A percentile compares a stretch with the other conserved stretches of the same genome.
Conservation (phyloP, 805 yeast genomes). For the Kuraishia cidri region DNA sequence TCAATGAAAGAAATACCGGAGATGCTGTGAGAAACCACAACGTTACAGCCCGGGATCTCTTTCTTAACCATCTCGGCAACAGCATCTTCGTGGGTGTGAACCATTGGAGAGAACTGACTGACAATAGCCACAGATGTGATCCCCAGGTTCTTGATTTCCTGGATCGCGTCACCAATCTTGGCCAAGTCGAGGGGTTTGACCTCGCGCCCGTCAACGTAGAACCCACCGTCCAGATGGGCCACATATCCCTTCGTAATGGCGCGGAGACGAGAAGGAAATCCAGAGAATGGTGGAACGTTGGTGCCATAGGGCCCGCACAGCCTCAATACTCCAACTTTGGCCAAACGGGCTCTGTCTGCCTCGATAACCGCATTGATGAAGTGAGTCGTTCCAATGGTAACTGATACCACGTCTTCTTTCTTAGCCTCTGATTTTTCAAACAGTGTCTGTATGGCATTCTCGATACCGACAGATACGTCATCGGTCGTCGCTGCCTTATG, state of each 20-base stretch:
- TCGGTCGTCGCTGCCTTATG: slow-evolving; percentile 33
- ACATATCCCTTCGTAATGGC: slow-evolving; percentile 23
- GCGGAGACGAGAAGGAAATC: slow-evolving; percentile 30
- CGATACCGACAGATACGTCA: slow-evolving; percentile 34
- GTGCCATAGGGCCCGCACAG: slow-evolving; percentile 32
- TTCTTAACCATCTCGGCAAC: slow-evolving; percentile 23
- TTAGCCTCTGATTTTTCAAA: slow-evolving; percentile 13
- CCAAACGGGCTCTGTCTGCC: slow-evolving; percentile 29
- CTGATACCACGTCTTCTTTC: slow-evolving; percentile 22
- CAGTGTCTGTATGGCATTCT: slow-evolving; percentile 22
- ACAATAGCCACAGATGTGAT: slow-evolving; percentile 28
- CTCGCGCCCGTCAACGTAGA: slow-evolving; percentile 28
- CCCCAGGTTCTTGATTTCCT: slow-evolving; percentile 20
- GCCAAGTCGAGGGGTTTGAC: slow-evolving; percentile 21
- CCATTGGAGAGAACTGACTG: slow-evolving; percentile 31
- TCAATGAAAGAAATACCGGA: slow-evolving; percentile 35
- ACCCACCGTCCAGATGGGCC: slow-evolving; percentile 29
- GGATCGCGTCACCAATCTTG: slow-evolving; percentile 14
- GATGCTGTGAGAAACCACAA: slow-evolving; percentile 29
- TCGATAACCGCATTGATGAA: slow-evolving; percentile 42
- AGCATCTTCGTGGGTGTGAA: slow-evolving; percentile 24
- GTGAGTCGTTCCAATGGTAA: slow-evolving; percentile 43
- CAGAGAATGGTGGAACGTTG: slow-evolving; percentile 29
- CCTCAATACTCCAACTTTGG: slow-evolving; percentile 33
- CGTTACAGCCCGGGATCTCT: slow-evolving; percentile 17